Percentiles rank a stretch among this genome's conserved stretches.
phyloP scores from a whole-genome alignment of 805 yeast species.

The Brettanomyces sp. region DNA sequence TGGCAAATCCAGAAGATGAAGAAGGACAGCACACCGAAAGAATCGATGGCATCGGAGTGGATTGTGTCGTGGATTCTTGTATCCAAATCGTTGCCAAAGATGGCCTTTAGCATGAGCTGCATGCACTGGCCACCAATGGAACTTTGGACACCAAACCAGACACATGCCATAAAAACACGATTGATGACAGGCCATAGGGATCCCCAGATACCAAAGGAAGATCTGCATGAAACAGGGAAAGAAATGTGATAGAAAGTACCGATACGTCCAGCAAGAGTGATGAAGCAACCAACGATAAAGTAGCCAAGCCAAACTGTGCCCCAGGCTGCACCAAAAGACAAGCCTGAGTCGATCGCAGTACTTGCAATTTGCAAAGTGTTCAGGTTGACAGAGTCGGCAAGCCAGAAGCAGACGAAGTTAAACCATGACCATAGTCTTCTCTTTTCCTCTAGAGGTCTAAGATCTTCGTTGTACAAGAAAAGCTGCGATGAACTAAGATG shows the following conservation, averaged over 20 bases:
- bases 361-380: slow-evolving; percentile 90
- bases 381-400: slow-evolving; percentile 83
- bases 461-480: slow-evolving; percentile 65
- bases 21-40: slow-evolving; percentile 65
- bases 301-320: slow-evolving; percentile 87
- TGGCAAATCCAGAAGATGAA: slow-evolving; percentile 77
- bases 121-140: slow-evolving; percentile 83
- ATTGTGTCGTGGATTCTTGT: slow-evolving; percentile 54
- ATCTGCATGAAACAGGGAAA: slow-evolving; percentile 74
- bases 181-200: slow-evolving; percentile 82
- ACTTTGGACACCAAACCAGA: slow-evolving; percentile 85
- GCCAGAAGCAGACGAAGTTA: slow-evolving; percentile 74
- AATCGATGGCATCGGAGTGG: slow-evolving; percentile 40
- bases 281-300: slow-evolving; percentile 56
- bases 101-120: slow-evolving; percentile 65
- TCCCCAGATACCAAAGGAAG: slow-evolving; percentile 82
- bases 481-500: slow-evolving; percentile 45
- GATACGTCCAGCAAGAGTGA: slow-evolving; percentile 60
- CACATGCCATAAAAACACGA: slow-evolving; percentile 67
- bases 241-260: slow-evolving; percentile 77
- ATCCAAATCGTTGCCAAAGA: slow-evolving; percentile 60
- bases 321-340: slow-evolving; percentile 92
- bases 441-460: slow-evolving; percentile 65
- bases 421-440: slow-evolving; percentile 83
- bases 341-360: slow-evolving; percentile 67